Base-by-base conservation (phyloP, 768 basidiomycete species). In the Steccherinum ochraceum region DNA sequence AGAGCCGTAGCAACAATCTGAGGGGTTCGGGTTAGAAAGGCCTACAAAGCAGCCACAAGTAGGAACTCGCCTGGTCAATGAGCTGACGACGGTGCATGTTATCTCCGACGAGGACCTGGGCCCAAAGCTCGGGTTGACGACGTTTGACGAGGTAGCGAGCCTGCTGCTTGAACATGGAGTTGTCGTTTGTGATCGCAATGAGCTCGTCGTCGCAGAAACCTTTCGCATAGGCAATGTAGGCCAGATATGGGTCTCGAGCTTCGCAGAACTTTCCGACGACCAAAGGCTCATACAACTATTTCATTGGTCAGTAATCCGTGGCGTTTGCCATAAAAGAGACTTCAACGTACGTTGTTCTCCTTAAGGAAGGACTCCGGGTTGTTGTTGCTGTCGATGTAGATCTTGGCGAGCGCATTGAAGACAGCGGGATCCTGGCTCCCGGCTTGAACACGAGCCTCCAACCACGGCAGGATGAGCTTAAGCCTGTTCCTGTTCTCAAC, bases 121-220 rank as follows among this genome's bases (percentile, higher is more conserved):
- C 83, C 96, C 96, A 99, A 24, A 99, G 81, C 54, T 98, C 96
- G 13, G 89, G 83, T 55, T 91, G 84, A 55, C 96, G 90, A 59
- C 96, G 86, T 70, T 94, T 96, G 64, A 97, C 90, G 52, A 99
- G 82, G 70, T 99, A 99, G 24, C 96, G 86, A 48, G 96, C 91
- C 69, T 98, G 96, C 62, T 99, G 95, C 71, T 98, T 99, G 80
- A 94, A 99, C 96, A 99, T 99, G 12, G 93, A 86, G 73, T 99
- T 99, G 58, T 95, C 94, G 64, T 98, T 98, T 45, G 96, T 98
- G 67, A 99, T 95, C 19, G 82, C 68, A 63, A 99, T 94, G 53
- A 99, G 80, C 69, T 99, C 96, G 4, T 98, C 93, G 57, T 99
- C 96, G 64, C 96, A 99, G 69, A 97, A 88, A 51, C 96, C 96